phyloP scores from a whole-genome alignment of 116 monocot genomes.

The Trichopus zeylanicus region DNA sequence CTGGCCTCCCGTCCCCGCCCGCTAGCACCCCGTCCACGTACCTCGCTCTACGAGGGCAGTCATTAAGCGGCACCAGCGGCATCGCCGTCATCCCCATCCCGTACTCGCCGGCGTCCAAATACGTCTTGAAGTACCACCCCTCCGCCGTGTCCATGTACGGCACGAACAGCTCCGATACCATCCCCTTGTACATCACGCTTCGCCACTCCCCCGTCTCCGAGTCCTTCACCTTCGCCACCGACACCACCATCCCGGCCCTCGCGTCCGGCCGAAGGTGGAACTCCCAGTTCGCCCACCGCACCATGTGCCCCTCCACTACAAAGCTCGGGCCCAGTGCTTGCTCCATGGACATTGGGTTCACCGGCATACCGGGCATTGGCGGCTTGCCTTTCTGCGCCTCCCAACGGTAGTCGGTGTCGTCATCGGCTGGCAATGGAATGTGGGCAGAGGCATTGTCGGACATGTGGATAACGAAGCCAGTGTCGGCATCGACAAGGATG shows the following conservation, averaged over 20 bases:
- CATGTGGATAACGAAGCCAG: slow-evolving; percentile 43
- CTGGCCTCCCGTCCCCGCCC: slow-evolving; percentile 58
- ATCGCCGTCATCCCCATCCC: slow-evolving; percentile 76
- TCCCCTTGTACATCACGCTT: slow-evolving; percentile 61
- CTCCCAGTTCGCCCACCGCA: slow-evolving; percentile 80
- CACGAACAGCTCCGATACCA: slow-evolving; percentile 76
- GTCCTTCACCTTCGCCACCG: slow-evolving; percentile 32
- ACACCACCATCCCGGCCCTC: slow-evolving; percentile 70
- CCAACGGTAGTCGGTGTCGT: slow-evolving; percentile 61
- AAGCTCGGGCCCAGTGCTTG: slow-evolving; percentile 55
- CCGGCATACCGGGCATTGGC: background rate
- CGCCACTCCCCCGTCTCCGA: slow-evolving; percentile 46
- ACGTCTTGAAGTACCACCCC: slow-evolving; percentile 91
- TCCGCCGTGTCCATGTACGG: slow-evolving; percentile 93
- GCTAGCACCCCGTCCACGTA: slow-evolving; percentile 72
- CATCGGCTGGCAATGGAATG: slow-evolving; percentile 52
- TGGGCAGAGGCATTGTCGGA: slow-evolving; percentile 23
- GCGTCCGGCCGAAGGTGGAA: slow-evolving; percentile 72
- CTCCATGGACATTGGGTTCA: slow-evolving; percentile 52
- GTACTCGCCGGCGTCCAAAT: slow-evolving; percentile 92
- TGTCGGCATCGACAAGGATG: slow-evolving; percentile 73
- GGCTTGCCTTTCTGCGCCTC: background rate
- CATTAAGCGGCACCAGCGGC: slow-evolving; percentile 78
- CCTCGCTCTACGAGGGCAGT: slow-evolving; percentile 69
- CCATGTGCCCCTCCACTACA: slow-evolving; percentile 23